Conservation (phyloP, 2,329 filamentous ascomycete species). For the Scytalidium lignicola region DNA sequence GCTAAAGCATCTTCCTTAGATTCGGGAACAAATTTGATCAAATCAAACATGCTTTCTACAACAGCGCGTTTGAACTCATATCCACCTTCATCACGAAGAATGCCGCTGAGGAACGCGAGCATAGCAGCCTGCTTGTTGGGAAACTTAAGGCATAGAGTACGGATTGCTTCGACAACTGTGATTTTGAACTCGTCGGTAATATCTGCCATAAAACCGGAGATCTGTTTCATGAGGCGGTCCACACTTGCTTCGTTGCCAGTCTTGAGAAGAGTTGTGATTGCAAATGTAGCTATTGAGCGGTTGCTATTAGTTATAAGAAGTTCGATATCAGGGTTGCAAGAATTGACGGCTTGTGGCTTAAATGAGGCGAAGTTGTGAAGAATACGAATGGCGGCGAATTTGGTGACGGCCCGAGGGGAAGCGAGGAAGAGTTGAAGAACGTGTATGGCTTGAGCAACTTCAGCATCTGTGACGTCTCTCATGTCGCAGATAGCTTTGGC, state of each 20-base stretch:
- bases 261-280: constrained; percentile 96
- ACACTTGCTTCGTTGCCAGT: constrained; percentile 97
- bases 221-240: constrained; percentile 97
- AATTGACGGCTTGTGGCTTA: constrained; percentile 86
- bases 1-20: constrained; percentile 76
- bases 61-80: constrained; percentile 98
- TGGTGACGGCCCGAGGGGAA: constrained; percentile 90
- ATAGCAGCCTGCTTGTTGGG: constrained; percentile 97
- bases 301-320: constrained; percentile 95
- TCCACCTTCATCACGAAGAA: constrained; percentile 90
- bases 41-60: constrained; percentile 97
- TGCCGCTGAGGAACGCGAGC: constrained; percentile 95
- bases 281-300: constrained; percentile 95
- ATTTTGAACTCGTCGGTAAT: constrained; percentile 99
- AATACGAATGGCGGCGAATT: constrained; percentile 94
- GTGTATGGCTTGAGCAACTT: constrained; percentile 88
- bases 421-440: constrained; percentile 95
- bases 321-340: constrained; percentile 97
- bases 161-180: constrained; percentile 98
- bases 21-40: constrained; percentile 98
- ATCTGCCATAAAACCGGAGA: constrained; percentile 96
- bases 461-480: constrained; percentile 84
- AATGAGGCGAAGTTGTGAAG: constrained; percentile 95
- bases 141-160: constrained; percentile 95
- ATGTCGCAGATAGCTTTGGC: constrained; percentile 97